These are phyloP conservation scores for Fomitopsis serialis DNA, from an alignment of 768 basidiomycete genomes.

Conservation along the genomic window DNA sequence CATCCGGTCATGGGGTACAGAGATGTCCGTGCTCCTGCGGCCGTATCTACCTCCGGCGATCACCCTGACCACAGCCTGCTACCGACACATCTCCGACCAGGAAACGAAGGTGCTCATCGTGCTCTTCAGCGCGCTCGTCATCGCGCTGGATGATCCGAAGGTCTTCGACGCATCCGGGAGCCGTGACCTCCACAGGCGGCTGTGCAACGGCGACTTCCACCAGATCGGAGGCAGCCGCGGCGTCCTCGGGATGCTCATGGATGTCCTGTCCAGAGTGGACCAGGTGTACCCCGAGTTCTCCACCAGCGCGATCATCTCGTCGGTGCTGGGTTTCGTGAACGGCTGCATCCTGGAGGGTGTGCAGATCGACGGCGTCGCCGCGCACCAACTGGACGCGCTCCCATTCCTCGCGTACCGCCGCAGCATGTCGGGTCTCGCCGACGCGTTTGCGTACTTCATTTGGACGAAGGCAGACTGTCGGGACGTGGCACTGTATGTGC, in stretches of 20 bases:
- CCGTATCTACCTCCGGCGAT: not conserved
- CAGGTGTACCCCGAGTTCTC: slow-evolving; percentile 23
- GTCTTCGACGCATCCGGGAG: not conserved
- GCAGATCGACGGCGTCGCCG: slow-evolving; percentile 17
- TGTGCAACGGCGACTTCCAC: not conserved
- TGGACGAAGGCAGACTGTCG: slow-evolving; percentile 29
- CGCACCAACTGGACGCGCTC: slow-evolving; percentile 10
- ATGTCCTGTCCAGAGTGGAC: slow-evolving; percentile 24
- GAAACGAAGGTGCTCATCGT: slow-evolving; percentile 30
- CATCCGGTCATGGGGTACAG: not conserved
- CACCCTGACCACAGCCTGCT: not conserved
- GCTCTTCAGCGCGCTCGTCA: slow-evolving; percentile 33
- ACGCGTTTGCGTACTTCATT: slow-evolving; percentile 30
- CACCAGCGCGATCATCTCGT: slow-evolving; percentile 30
- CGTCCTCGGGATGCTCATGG: slow-evolving; percentile 27
- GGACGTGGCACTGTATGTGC: slow-evolving; percentile 26
- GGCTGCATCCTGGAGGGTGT: slow-evolving; percentile 28
- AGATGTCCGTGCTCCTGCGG: not conserved
- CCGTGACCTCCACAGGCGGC: not conserved
- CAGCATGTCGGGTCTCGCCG: slow-evolving; percentile 26
- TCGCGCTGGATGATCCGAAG: slow-evolving; percentile 33
- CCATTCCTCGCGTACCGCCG: slow-evolving; percentile 22
- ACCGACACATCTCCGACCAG: slow-evolving; percentile 9
- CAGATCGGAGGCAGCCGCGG: slow-evolving; percentile 8
- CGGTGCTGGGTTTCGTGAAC: slow-evolving; percentile 30